Conservation (phyloP, 495 filamentous ascomycete genomes). For the Talaromyces proteolyticus region DNA sequence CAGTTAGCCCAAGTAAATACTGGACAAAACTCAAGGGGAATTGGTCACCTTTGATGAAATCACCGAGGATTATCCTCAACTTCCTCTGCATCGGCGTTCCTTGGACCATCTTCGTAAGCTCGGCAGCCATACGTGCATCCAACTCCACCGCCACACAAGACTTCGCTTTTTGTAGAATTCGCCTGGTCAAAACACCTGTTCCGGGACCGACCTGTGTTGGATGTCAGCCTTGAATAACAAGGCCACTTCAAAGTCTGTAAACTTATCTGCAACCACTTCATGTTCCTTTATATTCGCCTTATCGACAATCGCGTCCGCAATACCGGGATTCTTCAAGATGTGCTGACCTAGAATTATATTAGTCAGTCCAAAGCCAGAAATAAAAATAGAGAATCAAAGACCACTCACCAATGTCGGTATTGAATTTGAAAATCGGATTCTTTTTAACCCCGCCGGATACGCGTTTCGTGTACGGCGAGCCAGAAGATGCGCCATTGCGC, state of each 20-base stretch:
- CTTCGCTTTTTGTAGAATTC: slow-evolving; percentile 10
- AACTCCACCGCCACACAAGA: slow-evolving; percentile 8
- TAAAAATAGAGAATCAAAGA: not conserved
- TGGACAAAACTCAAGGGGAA: not conserved
- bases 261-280: slow-evolving; percentile 7
- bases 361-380: not conserved
- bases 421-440: slow-evolving; percentile 12
- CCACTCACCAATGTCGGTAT: slow-evolving; percentile 9
- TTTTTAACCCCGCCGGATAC: not conserved
- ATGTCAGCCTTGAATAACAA: not conserved
- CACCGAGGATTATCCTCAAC: slow-evolving; percentile 9
- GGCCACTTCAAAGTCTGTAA: not conserved
- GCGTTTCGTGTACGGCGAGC: slow-evolving; percentile 6
- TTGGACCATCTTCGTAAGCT: slow-evolving; percentile 11
- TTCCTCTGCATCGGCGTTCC: slow-evolving; percentile 7
- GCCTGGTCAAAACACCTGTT: slow-evolving; percentile 7
- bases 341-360: slow-evolving; percentile 7
- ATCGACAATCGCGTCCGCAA: slow-evolving; percentile 10
- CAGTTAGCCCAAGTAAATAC: not conserved
- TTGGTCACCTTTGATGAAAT: slow-evolving; percentile 12
- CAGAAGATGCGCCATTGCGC: slow-evolving; percentile 5
- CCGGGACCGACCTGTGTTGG: slow-evolving; percentile 9
- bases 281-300: slow-evolving; percentile 11
- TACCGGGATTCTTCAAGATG: slow-evolving; percentile 9
- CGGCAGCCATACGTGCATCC: slow-evolving; percentile 12